A percentile compares a stretch with the other conserved stretches of the same genome.
Conservation (phyloP, 352 stramenopile species). For the Globisporangium carolinianum region DNA sequence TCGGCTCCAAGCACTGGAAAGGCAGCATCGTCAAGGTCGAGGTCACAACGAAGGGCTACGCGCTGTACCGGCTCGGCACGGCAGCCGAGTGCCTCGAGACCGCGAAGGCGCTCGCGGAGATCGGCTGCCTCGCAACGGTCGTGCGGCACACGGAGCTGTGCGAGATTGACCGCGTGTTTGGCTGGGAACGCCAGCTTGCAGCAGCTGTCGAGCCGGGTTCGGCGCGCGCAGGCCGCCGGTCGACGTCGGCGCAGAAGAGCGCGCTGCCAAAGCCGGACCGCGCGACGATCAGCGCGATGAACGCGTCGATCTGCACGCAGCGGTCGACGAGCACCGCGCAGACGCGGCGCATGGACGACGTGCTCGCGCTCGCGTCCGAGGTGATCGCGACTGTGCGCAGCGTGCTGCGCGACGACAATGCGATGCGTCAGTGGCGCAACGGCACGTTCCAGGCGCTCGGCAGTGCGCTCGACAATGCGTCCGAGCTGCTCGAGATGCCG, state of each 20-base stretch:
- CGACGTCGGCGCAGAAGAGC: conserved; percentile 22
- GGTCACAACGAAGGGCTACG: conserved; percentile 42
- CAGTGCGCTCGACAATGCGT: conserved; percentile 11
- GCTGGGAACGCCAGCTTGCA: conserved; percentile 41
- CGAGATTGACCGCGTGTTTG: conserved; percentile 30
- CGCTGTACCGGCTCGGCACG: conserved; percentile 30
- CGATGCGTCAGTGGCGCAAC: conserved; percentile 20
- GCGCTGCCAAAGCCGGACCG: conserved; percentile 23
- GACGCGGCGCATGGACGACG: conserved; percentile 16
- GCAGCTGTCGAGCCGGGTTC: conserved; percentile 38
- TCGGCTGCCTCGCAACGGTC: conserved; percentile 42
- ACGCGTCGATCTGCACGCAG: conserved; percentile 15
- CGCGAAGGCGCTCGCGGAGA: conserved; percentile 27
- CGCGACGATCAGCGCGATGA: conserved; percentile 35
- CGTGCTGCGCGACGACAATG: conserved; percentile 12
- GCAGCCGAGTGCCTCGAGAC: conserved; percentile 25
- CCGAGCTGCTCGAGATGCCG: conserved; percentile 7
- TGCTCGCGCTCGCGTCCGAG: conserved; percentile 28
- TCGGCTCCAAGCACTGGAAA: conserved; percentile 67
- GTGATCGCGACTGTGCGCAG: conserved; percentile 26
- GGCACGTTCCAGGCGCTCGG: conserved; percentile 20
- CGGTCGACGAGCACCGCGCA: conserved; percentile 7
- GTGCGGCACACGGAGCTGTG: conserved; percentile 25
- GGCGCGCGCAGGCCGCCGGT: conserved; percentile 29
- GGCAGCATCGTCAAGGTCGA: conserved; percentile 38